phyloP scores from a whole-genome alignment of 2,329 filamentous ascomycete genomes.

The Bipolaris sorokiniana region DNA sequence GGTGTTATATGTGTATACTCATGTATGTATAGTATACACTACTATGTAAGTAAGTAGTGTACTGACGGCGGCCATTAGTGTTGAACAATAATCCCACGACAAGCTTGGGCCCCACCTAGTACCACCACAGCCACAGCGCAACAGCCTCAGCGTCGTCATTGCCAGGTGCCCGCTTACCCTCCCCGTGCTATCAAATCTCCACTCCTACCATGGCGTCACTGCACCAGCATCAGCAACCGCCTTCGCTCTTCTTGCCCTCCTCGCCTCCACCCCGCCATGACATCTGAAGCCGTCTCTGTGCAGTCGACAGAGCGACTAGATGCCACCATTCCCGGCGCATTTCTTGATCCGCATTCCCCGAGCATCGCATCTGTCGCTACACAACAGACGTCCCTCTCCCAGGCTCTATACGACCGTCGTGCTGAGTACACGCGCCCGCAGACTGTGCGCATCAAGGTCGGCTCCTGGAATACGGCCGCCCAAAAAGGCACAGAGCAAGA shows the following conservation, averaged over 20 bases:
- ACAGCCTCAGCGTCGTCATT: slow-evolving; percentile 20
- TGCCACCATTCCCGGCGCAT: slow-evolving; percentile 58
- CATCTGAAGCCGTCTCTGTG: slow-evolving; percentile 31
- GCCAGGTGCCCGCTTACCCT: slow-evolving; percentile 17
- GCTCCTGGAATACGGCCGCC: slow-evolving; percentile 92
- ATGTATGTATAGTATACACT: neutral
- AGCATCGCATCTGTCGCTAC: slow-evolving; percentile 42
- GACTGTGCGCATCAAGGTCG: slow-evolving; percentile 83
- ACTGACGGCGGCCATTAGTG: too few species aligned
- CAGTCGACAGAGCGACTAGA: slow-evolving; percentile 46
- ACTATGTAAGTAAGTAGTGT: too few species aligned
- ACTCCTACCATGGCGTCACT: slow-evolving; percentile 15
- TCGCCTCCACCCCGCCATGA: slow-evolving; percentile 33
- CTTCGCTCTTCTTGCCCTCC: neutral
- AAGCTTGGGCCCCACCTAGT: slow-evolving; percentile 12
- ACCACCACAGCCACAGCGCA: too few species aligned
- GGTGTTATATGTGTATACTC: neutral
- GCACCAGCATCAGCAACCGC: neutral
- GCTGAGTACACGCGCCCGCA: slow-evolving; percentile 79
- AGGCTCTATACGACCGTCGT: slow-evolving; percentile 72
- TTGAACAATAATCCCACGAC: neutral
- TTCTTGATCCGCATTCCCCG: slow-evolving; percentile 44
- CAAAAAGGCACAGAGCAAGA: slow-evolving; percentile 87
- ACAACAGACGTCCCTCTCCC: slow-evolving; percentile 57
- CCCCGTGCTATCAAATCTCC: slow-evolving; percentile 1